Evolutionary conservation across 805 yeast species (phyloP), one percentile per base, ranked within the genome.

Genomic region (Metschnikowia baotianmanensis): DNA sequence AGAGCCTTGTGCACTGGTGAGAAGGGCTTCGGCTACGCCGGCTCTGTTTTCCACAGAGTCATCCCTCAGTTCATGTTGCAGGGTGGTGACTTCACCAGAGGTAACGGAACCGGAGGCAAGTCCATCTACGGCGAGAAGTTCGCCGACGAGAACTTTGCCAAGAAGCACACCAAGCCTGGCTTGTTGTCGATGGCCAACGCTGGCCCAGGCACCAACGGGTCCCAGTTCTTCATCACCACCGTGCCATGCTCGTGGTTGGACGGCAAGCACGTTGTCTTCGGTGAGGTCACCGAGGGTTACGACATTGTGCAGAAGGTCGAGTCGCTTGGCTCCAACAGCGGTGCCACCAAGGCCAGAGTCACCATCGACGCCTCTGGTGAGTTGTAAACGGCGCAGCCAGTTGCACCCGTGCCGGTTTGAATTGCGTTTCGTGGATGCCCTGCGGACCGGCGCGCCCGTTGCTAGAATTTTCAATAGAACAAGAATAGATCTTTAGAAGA

Each of bases 191-290:
- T 91, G 97, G 97, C 97, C 67, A 91, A 91, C 67, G 95, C 97
- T 53, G 97, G 97, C 59, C 96, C 95, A 69, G 86, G 89, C 83
- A 87, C 97, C 76, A 91, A 91, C 75, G 97, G 97, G 46, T 89
- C 96, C 42, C 98, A 90, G 74, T 90, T 90, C 73, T 90, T 91
- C 79, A 83, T 88, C 74, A 88, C 96, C 71, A 88, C 96, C 46
- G 90, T 86, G 42, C 74, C 83, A 52, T 74, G 83, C 63, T 82
- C 91, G 48, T 86, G 95, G 95, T 78, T 90, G 67, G 95, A 89
- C 62, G 96, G 96, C 52, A 82, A 83, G 72, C 95, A 89, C 78
- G 96, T 87, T 61, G 96, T 90, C 46, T 90, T 90, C 59, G 97
- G 97, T 59, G 95, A 89, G 72, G 88, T 88, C 50, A 62, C 74